Conservation (phyloP, 1,139 yeast species). For the Sugiyamaella sp. region DNA sequence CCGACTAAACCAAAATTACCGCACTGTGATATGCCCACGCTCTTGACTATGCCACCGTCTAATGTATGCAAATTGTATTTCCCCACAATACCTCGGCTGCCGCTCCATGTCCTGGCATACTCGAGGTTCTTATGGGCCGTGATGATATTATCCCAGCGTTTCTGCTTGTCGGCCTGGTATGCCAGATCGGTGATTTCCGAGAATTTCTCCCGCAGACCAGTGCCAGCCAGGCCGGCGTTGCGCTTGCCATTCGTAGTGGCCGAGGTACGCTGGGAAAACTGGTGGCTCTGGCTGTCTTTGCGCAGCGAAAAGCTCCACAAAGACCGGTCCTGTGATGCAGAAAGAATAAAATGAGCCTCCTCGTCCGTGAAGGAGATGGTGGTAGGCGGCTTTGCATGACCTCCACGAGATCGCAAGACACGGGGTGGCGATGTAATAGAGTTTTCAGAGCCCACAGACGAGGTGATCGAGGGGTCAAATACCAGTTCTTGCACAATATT, state of each 20-base stretch:
- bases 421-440: constrained; percentile 85
- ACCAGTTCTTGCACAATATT: constrained; percentile 87
- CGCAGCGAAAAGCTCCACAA: constrained; percentile 91
- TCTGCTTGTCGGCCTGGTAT: constrained; percentile 74
- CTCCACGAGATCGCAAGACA: constrained; percentile 90
- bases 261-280: constrained; percentile 65
- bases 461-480: constrained; percentile 82
- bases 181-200: constrained; percentile 77
- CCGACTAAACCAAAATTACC: constrained; percentile 96
- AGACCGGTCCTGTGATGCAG: constrained; percentile 85
- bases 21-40: constrained; percentile 84
- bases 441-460: constrained; percentile 51
- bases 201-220: constrained; percentile 59
- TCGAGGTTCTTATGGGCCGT: constrained; percentile 86
- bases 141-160: constrained; percentile 94
- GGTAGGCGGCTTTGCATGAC: constrained; percentile 92
- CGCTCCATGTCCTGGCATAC: constrained; percentile 92
- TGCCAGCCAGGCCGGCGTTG: constrained; percentile 55
- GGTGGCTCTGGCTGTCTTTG: constrained; percentile 96
- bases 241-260: constrained; percentile 59
- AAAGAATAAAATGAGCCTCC: constrained; percentile 78
- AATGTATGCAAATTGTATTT: constrained; percentile 67
- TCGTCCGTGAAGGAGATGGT: constrained; percentile 76
- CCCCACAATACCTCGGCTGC: constrained; percentile 81
- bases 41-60: constrained; percentile 80